A percentile compares a stretch with the other conserved stretches of the same genome.
Conservation (phyloP, 108 stramenopile genomes). For the Skeletonema potamos region DNA sequence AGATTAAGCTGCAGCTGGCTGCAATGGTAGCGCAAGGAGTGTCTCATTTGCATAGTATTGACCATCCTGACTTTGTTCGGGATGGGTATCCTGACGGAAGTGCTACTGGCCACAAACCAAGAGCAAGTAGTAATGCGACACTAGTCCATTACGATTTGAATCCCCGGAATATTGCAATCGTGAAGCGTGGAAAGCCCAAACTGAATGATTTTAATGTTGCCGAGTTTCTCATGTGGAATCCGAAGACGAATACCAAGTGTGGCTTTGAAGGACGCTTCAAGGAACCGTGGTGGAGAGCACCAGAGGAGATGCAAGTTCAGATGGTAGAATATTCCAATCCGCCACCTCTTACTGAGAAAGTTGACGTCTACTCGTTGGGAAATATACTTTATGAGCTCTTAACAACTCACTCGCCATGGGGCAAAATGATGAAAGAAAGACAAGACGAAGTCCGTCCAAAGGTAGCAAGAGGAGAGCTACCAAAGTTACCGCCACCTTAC, state of each 20-base stretch:
- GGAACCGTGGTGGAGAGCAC: constrained; percentile 79
- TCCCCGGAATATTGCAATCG: constrained; percentile 80
- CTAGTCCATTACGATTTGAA: constrained; percentile 88
- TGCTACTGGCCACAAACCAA: neutral
- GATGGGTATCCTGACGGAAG: neutral
- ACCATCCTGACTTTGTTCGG: constrained; percentile 35
- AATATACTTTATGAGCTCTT: constrained; percentile 70
- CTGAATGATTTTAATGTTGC: constrained; percentile 84
- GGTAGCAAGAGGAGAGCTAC: constrained; percentile 60
- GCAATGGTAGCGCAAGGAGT: constrained; percentile 69
- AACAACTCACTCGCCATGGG: constrained; percentile 78
- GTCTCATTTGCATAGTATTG: constrained; percentile 74
- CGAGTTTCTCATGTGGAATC: constrained; percentile 58
- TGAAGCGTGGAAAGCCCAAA: constrained; percentile 70
- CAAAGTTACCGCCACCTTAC: constrained; percentile 50
- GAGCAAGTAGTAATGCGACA: constrained; percentile 37
- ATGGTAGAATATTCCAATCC: constrained; percentile 21
- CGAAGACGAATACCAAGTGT: constrained; percentile 41
- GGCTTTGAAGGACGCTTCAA: constrained; percentile 64
- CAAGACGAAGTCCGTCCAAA: constrained; percentile 59
- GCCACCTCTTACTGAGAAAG: constrained; percentile 63
- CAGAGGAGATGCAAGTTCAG: constrained; percentile 76
- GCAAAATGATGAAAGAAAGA: constrained; percentile 70
- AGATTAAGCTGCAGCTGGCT: constrained; percentile 73
- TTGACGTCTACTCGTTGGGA: constrained; percentile 83